Base-by-base conservation (phyloP, 768 basidiomycete species). In the Lyophyllum decastes region DNA sequence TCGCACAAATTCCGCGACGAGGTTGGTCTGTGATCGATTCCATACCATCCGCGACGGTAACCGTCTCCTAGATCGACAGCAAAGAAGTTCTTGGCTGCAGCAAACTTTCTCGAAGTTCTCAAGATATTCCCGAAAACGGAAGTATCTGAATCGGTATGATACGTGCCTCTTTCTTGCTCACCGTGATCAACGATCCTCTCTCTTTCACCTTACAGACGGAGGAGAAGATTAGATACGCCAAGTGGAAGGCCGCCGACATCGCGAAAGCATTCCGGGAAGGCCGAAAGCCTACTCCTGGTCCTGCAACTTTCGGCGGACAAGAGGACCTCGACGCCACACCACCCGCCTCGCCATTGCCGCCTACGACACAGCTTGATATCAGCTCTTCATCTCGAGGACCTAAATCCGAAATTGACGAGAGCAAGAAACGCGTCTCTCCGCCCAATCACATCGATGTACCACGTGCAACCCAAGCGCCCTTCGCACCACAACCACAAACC, bases 211-310 rank as follows among this genome's bases (percentile, higher is more conserved):
- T 62, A 27, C 34, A 96, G 93, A 84, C 86, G 60, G 87, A 87
- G 63, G 90, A 90, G 61, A 98, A 97, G 73, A 84, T 96, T 34
- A 87, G 85, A 55, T 99, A 98, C 73, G 85, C 95, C 4, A 94
- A 97, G 71, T 99, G 97, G 95, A 98, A 98, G 71, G 96, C 96
- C 35, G 89, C 90, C 12, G 94, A 97, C 60, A 95, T 98, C 19
- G 86, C 92, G 17, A 98, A 92, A 71, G 95, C 96, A 1, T 83
- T 95, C 68, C 87, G 95, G n/a, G 96, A 98, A 71, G 95, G 97
- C 4, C 83, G 91, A 21, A 85, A 81, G 63, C 95, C 96, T 10
- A 74, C 78, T 1, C 84, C 95, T 1, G 96, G 93, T 1, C 90
- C 92, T 57, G 86, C 90, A 47, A 85, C 81, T 51, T 78, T 72